Conservation (phyloP, 2,329 filamentous ascomycete species). For the Arthrobotrys musiformis region DNA sequence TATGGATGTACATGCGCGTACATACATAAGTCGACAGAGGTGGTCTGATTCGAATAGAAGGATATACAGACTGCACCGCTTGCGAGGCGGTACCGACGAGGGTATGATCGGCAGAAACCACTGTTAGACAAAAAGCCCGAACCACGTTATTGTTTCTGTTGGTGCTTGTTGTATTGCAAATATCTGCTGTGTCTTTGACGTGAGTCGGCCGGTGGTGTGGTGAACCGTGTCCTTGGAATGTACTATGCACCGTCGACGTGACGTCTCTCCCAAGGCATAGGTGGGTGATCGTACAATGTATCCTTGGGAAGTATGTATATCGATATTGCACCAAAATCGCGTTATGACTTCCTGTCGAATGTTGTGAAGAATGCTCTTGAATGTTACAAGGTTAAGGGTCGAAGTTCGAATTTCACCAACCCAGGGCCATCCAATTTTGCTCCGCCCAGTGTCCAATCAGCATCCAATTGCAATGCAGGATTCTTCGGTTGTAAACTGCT, state of each 20-base stretch:
- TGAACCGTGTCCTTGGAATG: constrained; percentile 50
- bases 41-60: constrained; percentile 8
- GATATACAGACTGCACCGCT: background rate
- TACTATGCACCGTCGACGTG: constrained; percentile 13
- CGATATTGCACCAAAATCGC: constrained; percentile 49
- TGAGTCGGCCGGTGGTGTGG: constrained; percentile 9
- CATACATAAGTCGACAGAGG: background rate
- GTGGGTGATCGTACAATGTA: constrained; percentile 19
- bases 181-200: constrained; percentile 27
- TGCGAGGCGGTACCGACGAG: constrained; percentile 43
- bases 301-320: constrained; percentile 30
- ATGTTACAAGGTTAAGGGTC: constrained; percentile 36
- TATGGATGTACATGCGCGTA: too few relatives aligned
- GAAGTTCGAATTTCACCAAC: constrained; percentile 20
- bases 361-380: constrained; percentile 32
- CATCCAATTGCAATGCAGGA: constrained; percentile 11
- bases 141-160: constrained; percentile 53
- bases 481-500: constrained; percentile 21
- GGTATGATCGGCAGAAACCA: constrained; percentile 37
- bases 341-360: constrained; percentile 33
- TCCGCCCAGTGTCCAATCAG: constrained; percentile 2
- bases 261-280: constrained; percentile 21
- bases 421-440: background rate
- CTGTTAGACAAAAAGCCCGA: constrained; percentile 51
- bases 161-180: constrained; percentile 34